Base-by-base conservation (phyloP, 306 rosid species). In the Fagus sylvatica region DNA sequence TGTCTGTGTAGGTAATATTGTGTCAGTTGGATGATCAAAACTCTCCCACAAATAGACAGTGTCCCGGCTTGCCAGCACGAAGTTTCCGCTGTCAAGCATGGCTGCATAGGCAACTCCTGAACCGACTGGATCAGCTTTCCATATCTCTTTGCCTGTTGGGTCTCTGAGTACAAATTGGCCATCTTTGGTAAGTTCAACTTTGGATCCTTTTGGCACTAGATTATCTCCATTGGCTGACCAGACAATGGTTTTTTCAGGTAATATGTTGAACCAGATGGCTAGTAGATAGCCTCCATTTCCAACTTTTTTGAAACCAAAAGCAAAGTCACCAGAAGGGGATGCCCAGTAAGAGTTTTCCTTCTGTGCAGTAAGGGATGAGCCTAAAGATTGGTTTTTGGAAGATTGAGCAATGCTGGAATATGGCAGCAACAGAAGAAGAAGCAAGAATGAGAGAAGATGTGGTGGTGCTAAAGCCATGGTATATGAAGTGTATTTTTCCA, bases 1-100 rank as follows among this genome's bases (percentile, higher is more conserved):
- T 28, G 57, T 53, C 64, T 90, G 90, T 36, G 77, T 69, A 1
- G 95, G 95, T 56, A 92, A 80, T 71, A 92, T 78, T 0, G 95
- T 90, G 71, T 90, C 91, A 0, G 95, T 87, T 10, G 91, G 91
- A n/a, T 61, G 4, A 1, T 78, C 43, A 72, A 92, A 92, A 70
- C 93, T 90, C 76, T 84, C 66, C 95, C 96, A 92, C 34, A 86
- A 60, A 68, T 5, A 0, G 3, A 5, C 13, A 0, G 86, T 76
- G 15, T 33, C n/a, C 0, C 3, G 11, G 46, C 70, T 43, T 2
- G 53, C 75, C 61, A 92, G 64, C 59, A 88, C 87, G 19, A 92
- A 85, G 78, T 90, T 90, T 0, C 95, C 89, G 1, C 19, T 76
- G 69, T 90, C 89, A 43, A 84, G 93, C 83, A 90, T 74, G 34